Evolutionary conservation across 208 protist species (phyloP).

Genomic region (Cochliopodium minus): DNA sequence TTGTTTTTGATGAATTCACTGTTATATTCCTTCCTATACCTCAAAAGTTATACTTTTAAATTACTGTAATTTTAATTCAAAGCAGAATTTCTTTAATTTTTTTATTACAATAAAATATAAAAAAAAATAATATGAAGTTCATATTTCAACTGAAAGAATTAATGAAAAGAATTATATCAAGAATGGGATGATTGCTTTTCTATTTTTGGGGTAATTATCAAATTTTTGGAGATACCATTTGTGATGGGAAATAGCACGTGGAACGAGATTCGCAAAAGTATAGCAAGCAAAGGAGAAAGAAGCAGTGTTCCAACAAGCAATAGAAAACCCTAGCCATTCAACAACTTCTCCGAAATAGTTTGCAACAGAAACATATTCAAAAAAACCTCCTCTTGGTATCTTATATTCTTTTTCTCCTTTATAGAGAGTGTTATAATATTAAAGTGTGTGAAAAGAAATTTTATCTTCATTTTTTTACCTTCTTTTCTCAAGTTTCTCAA

Average conservation of each 20-base stretch:
- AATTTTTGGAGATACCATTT: conserved; percentile 22
- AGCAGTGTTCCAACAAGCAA: neutral
- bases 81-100: too few species aligned
- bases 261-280: conserved; percentile 8
- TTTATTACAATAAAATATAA: too few species aligned
- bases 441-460: neutral
- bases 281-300: conserved; percentile 6
- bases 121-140: too few species aligned
- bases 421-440: neutral
- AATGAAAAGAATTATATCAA: conserved; percentile 8
- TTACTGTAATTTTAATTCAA: too few species aligned
- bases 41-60: too few species aligned
- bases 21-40: too few species aligned
- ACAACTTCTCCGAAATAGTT: conserved; percentile 21
- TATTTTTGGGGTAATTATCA: conserved; percentile 12
- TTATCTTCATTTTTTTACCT: neutral
- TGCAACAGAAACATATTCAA: conserved; percentile 8
- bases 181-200: conserved; percentile 18
- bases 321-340: conserved; percentile 19
- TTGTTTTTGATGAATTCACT: too few species aligned
- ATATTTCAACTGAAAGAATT: too few species aligned
- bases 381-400: conserved; percentile 14
- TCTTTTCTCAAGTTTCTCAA: conserved; percentile 8
- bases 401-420: conserved; percentile 11
- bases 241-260: conserved; percentile 3